Evolutionary conservation across 2,329 filamentous ascomycete genomes (phyloP).

Genomic region (Aspergillus sp.): DNA sequence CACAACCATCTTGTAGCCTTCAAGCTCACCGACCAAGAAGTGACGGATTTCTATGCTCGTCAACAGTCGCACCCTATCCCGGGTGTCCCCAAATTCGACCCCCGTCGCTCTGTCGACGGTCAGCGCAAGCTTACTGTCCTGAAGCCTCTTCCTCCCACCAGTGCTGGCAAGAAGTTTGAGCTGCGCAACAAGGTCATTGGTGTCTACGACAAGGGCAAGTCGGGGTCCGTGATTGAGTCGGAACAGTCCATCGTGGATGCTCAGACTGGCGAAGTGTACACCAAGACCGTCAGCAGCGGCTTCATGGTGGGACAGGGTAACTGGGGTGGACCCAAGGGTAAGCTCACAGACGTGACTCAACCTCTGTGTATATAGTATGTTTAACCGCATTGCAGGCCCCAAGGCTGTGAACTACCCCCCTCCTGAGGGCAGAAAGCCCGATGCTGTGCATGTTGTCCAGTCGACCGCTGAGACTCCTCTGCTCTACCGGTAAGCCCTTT

Average conservation of each 20-base stretch:
- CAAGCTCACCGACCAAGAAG: conserved; percentile 72
- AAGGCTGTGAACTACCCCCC: conserved; percentile 75
- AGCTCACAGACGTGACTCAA: conserved; percentile 10
- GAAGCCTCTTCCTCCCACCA: conserved; percentile 70
- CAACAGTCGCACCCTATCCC: conserved; percentile 67
- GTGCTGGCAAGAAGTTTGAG: conserved; percentile 71
- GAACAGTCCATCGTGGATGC: conserved; percentile 74
- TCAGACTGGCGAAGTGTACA: conserved; percentile 67
- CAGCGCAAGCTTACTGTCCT: conserved; percentile 76
- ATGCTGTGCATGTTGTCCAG: conserved; percentile 67
- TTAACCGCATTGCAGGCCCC: conserved; percentile 44
- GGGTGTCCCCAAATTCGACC: conserved; percentile 72
- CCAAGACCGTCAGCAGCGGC: conserved; percentile 63
- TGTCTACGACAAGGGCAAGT: conserved; percentile 86
- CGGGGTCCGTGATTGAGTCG: conserved; percentile 76
- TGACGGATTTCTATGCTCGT: conserved; percentile 78
- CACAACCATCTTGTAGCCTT: conserved; percentile 54
- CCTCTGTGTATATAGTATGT: conserved; percentile 5
- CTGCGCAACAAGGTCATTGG: conserved; percentile 73
- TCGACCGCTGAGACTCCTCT: conserved; percentile 70
- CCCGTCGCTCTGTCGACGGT: conserved; percentile 73
- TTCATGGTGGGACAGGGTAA: conserved; percentile 79
- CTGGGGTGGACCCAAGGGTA: conserved; percentile 88
- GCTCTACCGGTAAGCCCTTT: conserved; percentile 59
- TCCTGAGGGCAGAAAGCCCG: conserved; percentile 67